These are phyloP conservation scores for Agapanthus africanus DNA, from an alignment of 106 monocot species.

Conservation along the genomic window DNA sequence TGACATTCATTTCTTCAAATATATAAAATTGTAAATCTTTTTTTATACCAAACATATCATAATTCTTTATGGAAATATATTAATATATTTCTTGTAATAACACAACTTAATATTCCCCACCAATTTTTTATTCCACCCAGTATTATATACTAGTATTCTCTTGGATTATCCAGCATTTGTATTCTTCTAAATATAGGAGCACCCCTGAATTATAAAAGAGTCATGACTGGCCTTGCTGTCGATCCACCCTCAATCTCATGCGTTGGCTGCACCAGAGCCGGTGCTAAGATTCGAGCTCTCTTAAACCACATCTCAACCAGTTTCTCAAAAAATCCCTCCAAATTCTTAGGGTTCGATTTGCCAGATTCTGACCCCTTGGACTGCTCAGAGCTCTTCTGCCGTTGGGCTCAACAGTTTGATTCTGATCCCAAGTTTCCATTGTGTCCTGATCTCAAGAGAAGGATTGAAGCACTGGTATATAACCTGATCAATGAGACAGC, in stretches of 20 bases:
- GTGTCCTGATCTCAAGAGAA: slow-evolving; percentile 17
- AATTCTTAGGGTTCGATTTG: slow-evolving; percentile 4
- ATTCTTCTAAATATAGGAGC: too few species aligned
- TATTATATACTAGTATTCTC: too few species aligned
- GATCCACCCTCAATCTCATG: background rate
- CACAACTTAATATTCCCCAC: too few species aligned
- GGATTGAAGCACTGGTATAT: slow-evolving; percentile 6
- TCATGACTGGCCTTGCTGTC: too few species aligned
- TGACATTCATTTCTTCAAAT: too few species aligned
- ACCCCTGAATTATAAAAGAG: too few species aligned
- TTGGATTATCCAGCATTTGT: too few species aligned
- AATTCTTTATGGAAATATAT: too few species aligned
- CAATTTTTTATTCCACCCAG: too few species aligned
- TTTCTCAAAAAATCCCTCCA: background rate
- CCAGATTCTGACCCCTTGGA: background rate
- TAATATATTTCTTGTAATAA: too few species aligned
- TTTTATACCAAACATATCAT: too few species aligned
- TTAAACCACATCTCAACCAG: slow-evolving; percentile 4
- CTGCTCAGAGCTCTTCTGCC: slow-evolving; percentile 3
- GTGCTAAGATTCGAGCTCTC: slow-evolving; percentile 13
- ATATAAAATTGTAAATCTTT: too few species aligned
- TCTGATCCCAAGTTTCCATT: slow-evolving; percentile 4
- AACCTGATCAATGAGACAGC: slow-evolving; percentile 4
- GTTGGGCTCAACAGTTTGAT: slow-evolving; percentile 5
- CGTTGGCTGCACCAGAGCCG: slow-evolving; percentile 6